Evolutionary conservation across 148 eudicot genomes (phyloP).

Genomic region (Rhododendron vialii): DNA sequence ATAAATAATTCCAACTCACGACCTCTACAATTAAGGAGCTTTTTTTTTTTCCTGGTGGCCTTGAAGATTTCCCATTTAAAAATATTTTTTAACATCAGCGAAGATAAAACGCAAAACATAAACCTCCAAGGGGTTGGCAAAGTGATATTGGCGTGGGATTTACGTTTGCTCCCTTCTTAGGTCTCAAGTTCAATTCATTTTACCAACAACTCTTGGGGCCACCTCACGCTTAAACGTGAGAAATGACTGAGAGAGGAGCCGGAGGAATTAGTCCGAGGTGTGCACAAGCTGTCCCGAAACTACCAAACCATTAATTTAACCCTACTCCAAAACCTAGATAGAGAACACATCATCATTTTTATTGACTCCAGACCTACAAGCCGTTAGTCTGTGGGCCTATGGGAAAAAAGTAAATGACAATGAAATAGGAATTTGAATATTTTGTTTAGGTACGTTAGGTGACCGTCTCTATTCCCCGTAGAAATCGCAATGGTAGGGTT

Average conservation of each 20-base stretch:
- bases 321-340: neutral
- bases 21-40: no score
- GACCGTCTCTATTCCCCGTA: neutral
- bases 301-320: neutral
- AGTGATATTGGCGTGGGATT: neutral
- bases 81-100: neutral
- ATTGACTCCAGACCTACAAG: neutral
- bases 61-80: neutral
- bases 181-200: no score
- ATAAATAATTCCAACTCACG: neutral
- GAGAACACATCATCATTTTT: neutral
- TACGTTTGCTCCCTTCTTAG: no score
- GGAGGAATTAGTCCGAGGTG: no score
- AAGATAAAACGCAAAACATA: neutral
- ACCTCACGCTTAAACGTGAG: no score
- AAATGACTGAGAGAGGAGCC: no score
- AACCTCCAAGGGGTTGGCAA: neutral
- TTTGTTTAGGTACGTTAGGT: constrained; percentile 5
- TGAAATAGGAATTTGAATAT: neutral
- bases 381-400: neutral
- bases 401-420: neutral
- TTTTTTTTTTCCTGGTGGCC: neutral
- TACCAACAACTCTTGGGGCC: no score
- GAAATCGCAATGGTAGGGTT: neutral
- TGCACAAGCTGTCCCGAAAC: no score